phyloP scores from a whole-genome alignment of 1,139 yeast genomes.

The Pichia sp. region DNA sequence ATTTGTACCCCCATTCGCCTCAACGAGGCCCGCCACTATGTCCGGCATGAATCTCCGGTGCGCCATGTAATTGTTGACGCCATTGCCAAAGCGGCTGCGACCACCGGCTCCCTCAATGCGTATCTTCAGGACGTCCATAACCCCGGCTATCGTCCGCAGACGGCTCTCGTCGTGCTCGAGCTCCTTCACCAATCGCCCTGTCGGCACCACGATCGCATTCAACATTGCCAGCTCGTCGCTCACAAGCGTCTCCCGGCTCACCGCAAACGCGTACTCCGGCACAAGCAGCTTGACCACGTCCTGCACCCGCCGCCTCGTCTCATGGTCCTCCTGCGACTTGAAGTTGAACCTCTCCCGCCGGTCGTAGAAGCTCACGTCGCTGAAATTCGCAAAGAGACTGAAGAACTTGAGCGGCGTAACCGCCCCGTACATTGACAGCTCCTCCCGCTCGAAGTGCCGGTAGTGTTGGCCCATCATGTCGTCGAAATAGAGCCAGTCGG shows the following conservation, averaged over 20 bases:
- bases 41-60: conserved; percentile 12
- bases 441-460: conserved; percentile 39
- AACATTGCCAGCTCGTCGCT: conserved; percentile 44
- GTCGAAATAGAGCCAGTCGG: conserved; percentile 75
- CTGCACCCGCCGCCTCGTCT: conserved; percentile 22
- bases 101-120: conserved; percentile 7
- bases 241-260: conserved; percentile 12
- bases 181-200: conserved; percentile 20
- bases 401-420: conserved; percentile 62
- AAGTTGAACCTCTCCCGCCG: conserved; percentile 6
- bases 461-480: conserved; percentile 43
- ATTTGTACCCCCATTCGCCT: background rate
- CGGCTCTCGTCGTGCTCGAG: conserved; percentile 26
- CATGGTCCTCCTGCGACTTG: conserved; percentile 14
- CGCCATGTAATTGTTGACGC: background rate
- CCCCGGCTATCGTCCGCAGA: conserved; percentile 1
- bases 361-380: conserved; percentile 41
- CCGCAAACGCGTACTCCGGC: background rate
- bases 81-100: background rate
- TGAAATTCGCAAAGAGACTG: conserved; percentile 47
- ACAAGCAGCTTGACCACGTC: conserved; percentile 20
- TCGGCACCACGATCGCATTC: conserved; percentile 43
- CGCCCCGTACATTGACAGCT: conserved; percentile 51
- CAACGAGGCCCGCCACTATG: conserved; percentile 9
- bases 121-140: conserved; percentile 6